Evolutionary conservation across 1,284 basidiomycete genomes (phyloP), one percentile per base, ranked within the genome.

Genomic region (Coriolopsis trogii): DNA sequence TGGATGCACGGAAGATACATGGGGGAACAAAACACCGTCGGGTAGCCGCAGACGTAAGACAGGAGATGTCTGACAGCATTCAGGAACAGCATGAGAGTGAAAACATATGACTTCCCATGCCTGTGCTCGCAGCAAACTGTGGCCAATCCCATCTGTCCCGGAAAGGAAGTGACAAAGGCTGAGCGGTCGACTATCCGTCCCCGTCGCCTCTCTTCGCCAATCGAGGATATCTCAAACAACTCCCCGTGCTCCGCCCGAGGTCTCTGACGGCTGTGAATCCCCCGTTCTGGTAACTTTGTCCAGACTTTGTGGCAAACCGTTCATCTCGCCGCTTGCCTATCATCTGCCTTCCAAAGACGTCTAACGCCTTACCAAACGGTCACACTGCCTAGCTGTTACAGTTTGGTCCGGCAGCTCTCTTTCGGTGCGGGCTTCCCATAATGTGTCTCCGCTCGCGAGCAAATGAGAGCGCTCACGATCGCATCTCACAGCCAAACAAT

Each of bases 391-490:
- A 50, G 40, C 33, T 47, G 16, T 44, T 49, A 41, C 54, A 53
- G 46, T 41, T 49, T 58, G 55, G 53, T 56, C 53, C 46, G 53
- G 47, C 49, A 51, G 53, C 50, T 51, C 33, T 44, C 40, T 51
- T 38, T 58, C 60, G 67, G 66, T 46, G 62, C 75, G 53, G 20
- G 55, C 65, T 69, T 74, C 62, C 75, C 73, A 71, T 64, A 69
- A 68, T 66, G 60, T 51, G 71, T 64, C 61, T 61, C 63, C 66
- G 66, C 66, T 63, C 46, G 48, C 53, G 65, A 57, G 67, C 63
- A 60, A 63, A 53, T 62, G 61, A 62, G 44, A 61, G 64, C 67
- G 63, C 65, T 64, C 67, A 69, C 71, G 71, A 74, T 77, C 73
- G 69, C 69, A 65, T 63, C 60, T 70, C 66, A 63, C 63, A 60